phyloP scores from a whole-genome alignment of 805 yeast genomes.

The Lipomyces spencermartinsiae region DNA sequence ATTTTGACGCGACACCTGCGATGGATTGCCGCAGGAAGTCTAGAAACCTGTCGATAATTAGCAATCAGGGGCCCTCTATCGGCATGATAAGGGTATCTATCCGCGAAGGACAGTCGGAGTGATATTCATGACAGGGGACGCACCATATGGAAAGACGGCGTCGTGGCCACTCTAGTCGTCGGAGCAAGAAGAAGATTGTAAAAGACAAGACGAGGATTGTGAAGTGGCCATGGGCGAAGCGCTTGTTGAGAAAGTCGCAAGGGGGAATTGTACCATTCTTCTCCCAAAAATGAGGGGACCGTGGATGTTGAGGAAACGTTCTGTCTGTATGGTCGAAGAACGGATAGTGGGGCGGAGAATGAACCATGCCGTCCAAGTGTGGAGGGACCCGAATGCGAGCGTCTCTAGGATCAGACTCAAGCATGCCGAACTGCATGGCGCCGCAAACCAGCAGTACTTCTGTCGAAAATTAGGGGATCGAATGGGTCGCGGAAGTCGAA shows the following conservation, averaged over 20 bases:
- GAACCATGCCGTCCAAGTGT: not conserved
- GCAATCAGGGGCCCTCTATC: not conserved
- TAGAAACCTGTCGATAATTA: not conserved
- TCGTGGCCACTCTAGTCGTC: constrained; percentile 6
- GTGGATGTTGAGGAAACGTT: not conserved
- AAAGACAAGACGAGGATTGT: not conserved
- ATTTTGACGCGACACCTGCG: not conserved
- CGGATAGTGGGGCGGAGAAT: not conserved
- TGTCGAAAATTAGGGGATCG: not conserved
- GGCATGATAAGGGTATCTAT: not conserved
- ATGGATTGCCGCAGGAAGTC: constrained; percentile 8
- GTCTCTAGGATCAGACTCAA: not conserved
- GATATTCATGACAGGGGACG: constrained; percentile 6
- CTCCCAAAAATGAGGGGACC: not conserved
- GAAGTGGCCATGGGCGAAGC: not conserved
- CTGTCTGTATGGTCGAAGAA: not conserved
- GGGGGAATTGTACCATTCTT: not conserved
- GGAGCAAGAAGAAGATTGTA: not conserved
- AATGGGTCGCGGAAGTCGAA: too few species aligned
- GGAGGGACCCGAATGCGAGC: not conserved
- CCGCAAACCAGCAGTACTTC: not conserved
- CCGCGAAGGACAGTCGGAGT: not conserved
- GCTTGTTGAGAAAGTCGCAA: not conserved
- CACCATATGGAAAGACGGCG: constrained; percentile 9
- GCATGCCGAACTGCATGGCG: not conserved